A percentile compares a stretch with the other conserved stretches of the same genome.
phyloP scores from a whole-genome alignment of 169 alveolate species.

The Pseudocohnilembus persalinus region DNA sequence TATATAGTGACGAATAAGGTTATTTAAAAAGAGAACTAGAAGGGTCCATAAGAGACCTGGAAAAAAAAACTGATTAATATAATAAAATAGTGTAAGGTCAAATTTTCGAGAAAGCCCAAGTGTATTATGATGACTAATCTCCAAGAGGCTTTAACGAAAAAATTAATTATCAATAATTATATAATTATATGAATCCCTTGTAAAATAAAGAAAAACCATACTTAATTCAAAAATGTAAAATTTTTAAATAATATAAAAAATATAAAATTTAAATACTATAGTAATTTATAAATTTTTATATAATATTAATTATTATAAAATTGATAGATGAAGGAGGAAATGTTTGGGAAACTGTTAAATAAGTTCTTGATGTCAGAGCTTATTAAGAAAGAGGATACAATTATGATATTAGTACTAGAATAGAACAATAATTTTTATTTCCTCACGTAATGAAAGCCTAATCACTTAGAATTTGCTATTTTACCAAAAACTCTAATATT shows the following conservation, averaged over 20 bases:
- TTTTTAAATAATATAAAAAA: too few species aligned
- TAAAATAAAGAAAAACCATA: background rate
- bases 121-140: background rate
- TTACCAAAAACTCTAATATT: background rate
- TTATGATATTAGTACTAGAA: background rate
- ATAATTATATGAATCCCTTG: too few species aligned
- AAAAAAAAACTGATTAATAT: too few species aligned
- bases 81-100: background rate
- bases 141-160: background rate
- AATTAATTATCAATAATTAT: too few species aligned
- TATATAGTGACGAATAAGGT: background rate
- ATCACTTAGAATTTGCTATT: background rate
- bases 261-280: too few species aligned
- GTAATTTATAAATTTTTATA: too few species aligned
- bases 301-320: too few species aligned
- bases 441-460: background rate
- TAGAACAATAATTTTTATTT: background rate
- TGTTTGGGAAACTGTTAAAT: background rate
- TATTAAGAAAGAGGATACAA: background rate
- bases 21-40: background rate
- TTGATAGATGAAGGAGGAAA: background rate
- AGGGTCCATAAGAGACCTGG: background rate
- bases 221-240: background rate
- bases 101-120: background rate
- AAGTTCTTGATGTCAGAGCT: background rate